Base-by-base conservation (phyloP, 495 filamentous ascomycete species). In the Cryomyces minteri region DNA sequence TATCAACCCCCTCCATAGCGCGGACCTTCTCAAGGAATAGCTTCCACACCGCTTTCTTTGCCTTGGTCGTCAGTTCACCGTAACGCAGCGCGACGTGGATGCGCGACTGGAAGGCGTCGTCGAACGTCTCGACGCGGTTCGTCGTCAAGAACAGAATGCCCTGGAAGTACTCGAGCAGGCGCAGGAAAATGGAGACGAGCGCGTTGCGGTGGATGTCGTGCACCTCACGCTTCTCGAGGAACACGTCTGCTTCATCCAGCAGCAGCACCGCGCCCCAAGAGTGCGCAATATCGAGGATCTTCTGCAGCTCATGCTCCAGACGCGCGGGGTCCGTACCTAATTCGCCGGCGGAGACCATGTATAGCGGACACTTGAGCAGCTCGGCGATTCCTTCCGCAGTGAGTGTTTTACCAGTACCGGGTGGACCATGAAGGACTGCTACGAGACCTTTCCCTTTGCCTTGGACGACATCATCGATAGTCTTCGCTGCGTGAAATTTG, bases 301-400 rank as follows among this genome's bases (percentile, higher is more conserved):
- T 80, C 50, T 80, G 79, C 11, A 94, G 70, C 52, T 88, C 78
- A n/a, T 61, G 63, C 59, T 93, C 87, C 6, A 94, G 68, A 12
- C 69, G 74, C n/a, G 77, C 67, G 4, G 80, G 73, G 54, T 88
- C 79, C 0, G 82, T 92, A 38, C 86, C 86, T 1, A 93, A 63
- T 52, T 90, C 84, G 32, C 84, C 84, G 2, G 82, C 82, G 39
- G 71, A 77, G 46, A 90, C 83, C 74, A 80, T 84, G 57, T 93
- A 92, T 8, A 94, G 63, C 1, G 87, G 87, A 33, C 82, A 79
- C 53, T 80, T 75, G 37, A 92, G 73, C 4, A 86, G 70, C 56
- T 90, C 86, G 4, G 80, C 79, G 49, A 94, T 90, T 11, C 82
- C 79, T 54, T 93, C 86, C 4, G 84, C 87, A 0, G 86, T 93